A percentile compares a stretch with the other conserved stretches of the same genome.
These are phyloP conservation scores for Xanthoceras sorbifolium DNA, from an alignment of 345 rosid species.

Conservation along the genomic window DNA sequence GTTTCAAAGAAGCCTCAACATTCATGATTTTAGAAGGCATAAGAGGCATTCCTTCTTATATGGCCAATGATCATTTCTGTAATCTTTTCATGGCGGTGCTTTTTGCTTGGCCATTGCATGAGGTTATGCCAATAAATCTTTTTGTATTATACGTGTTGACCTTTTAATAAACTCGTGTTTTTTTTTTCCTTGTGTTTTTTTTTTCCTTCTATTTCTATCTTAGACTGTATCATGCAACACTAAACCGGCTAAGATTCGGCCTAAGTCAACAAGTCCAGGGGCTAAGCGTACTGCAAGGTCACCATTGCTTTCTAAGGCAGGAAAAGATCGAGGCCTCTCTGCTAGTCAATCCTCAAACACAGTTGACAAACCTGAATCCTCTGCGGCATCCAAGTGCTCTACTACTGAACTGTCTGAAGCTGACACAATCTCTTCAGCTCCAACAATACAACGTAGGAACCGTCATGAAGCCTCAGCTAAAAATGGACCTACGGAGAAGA, in stretches of 20 bases:
- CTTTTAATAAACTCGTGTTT: neutral
- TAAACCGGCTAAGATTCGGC: conserved; percentile 26
- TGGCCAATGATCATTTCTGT: neutral
- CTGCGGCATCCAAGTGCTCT: conserved; percentile 15
- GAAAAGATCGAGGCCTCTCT: conserved; percentile 21
- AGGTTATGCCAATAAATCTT: neutral
- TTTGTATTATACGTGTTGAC: neutral
- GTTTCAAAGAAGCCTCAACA: too few species aligned
- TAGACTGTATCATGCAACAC: conserved; percentile 35
- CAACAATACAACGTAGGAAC: conserved; percentile 12
- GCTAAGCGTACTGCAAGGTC: conserved; percentile 24
- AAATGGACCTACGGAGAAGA: conserved; percentile 22
- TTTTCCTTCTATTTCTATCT: neutral
- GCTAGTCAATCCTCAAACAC: conserved; percentile 13
- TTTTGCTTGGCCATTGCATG: neutral
- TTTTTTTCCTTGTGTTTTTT: neutral
- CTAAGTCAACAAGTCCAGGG: conserved; percentile 30
- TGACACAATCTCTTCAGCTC: conserved; percentile 16
- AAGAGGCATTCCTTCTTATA: neutral
- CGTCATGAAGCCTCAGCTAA: conserved; percentile 20
- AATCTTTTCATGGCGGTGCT: neutral
- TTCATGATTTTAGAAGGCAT: neutral
- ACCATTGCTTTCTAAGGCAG: conserved; percentile 30
- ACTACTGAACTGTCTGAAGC: conserved; percentile 26
- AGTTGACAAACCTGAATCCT: conserved; percentile 13